Evolutionary conservation across 169 alveolate genomes (phyloP), one percentile per base, ranked within the genome.

Genomic region (Plasmodium chabaudi): DNA sequence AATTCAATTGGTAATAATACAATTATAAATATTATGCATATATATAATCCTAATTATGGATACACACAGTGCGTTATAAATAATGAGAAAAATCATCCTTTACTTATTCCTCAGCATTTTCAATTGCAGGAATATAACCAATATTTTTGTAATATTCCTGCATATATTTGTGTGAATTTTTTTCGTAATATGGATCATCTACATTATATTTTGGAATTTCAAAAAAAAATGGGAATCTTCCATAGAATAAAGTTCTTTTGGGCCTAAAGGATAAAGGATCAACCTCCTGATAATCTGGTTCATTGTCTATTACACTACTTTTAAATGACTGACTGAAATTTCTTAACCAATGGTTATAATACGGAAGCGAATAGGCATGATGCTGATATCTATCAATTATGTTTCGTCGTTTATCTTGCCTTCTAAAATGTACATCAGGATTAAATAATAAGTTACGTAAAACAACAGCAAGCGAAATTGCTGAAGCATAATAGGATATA

Each of bases 291-390:
- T 92, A 94, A 79, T 94, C 96, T 47, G 93, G 94, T 87, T 94
- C 96, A 68, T 94, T 94, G 51, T 94, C 96, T 61, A 94, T 94
- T 51, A 94, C 59, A 3, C 94, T 53, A 51, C 75, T 92, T 42
- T 94, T 94, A 65, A 94, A 94, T 2, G 87, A 72, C 82, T 86
- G 93, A 47, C 95, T 87, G 65, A 87, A 94, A 59, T 94, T 89
- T 72, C 96, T 92, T 47, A 49, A 49, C 87, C 77, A 64, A 51
- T 86, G 91, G 49, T 94, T 94, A 88, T 73, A 94, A 79, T 88
- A 94, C 2, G 96, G 96, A 7, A 94, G 87, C 46, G 96, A 91
- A 68, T 94, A 93, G 2, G 95, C 94, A 71, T 94, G 94, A 34
- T 90, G 93, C 87, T 91, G 93, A 25, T 69, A 84, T 25, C 96